Base-by-base conservation (phyloP, 2,329 filamentous ascomycete genomes). In the Ascomycota sp. region DNA sequence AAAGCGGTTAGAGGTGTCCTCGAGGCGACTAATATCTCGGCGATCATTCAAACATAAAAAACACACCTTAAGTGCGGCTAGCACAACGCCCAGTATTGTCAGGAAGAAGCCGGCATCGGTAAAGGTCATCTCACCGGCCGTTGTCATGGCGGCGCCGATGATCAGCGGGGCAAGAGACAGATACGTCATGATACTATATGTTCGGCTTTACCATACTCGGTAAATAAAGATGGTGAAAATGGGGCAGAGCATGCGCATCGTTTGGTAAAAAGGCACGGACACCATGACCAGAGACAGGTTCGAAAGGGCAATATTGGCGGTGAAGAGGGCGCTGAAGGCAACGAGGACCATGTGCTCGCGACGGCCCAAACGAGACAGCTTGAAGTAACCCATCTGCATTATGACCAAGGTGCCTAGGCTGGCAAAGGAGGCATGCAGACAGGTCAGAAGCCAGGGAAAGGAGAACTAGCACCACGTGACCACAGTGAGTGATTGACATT, bases 191-290 rank as follows among this genome's bases (percentile, higher is more conserved):
- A 42, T 54, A 34, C 61, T 57, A 47, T 72, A 74, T 12, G 55
- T 59, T 31, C 65, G 61, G 35, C 52, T 46, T 44, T 65, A 71
- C 43, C 59, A 58, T 30, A 65, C 42, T 30, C 64, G 62, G 53
- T 68, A 71, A 44, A 74, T 69, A 36, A 69, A 45, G 32, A 72
- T 63, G 30, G 69, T 70, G 44, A 72, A 68, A 40, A 72, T 58
- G 20, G 69, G 69, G 35, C 60, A 65, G 13, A 67, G 65, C 35
- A 69, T 69, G 37, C 69, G 61, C 47, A 73, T 62, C 33, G 70
- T 67, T 45, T 74, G 69, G 46, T 73, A 70, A 47, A 74, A 74
- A 2, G 69, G 64, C n/a, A 74, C 64, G 1, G 69, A 72, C 23
- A 69, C 67, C 58, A 69, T 59, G 35, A 53, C 55, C 23, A 72